Evolutionary conservation across 2,329 filamentous ascomycete genomes (phyloP).

Genomic region (Fusarium secorum): DNA sequence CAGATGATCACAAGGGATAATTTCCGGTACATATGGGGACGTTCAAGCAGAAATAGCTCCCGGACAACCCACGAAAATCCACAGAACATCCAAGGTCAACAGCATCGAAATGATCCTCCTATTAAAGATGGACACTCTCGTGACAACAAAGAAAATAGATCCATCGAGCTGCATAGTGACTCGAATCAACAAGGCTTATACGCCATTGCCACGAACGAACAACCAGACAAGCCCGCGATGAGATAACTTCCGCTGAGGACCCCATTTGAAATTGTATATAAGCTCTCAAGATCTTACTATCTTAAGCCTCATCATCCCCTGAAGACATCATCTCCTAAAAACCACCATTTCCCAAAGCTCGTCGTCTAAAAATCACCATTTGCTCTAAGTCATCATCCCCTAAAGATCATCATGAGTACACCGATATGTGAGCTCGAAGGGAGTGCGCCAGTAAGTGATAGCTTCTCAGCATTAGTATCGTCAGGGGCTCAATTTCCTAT

Average conservation of each 20-base stretch:
- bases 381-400: not conserved
- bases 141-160: not conserved
- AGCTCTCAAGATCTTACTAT: fast-evolving
- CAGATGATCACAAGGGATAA: fast-evolving
- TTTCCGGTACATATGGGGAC: fast-evolving
- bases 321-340: not conserved
- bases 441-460: not conserved
- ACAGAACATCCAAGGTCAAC: not conserved
- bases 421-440: not conserved
- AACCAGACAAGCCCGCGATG: not conserved
- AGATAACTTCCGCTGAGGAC: not conserved
- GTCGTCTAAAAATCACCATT: not conserved
- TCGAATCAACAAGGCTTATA: not conserved
- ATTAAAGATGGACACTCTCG: not conserved
- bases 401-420: not conserved
- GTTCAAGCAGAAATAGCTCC: fast-evolving
- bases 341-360: not conserved
- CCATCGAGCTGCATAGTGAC: not conserved
- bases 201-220: not conserved
- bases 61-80: not conserved
- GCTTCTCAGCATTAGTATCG: not conserved
- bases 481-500: not conserved
- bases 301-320: not conserved
- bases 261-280: not conserved
- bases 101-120: fast-evolving